Percentiles rank a stretch among this genome's conserved stretches.
Conservation (phyloP, 2,329 filamentous ascomycete species). For the Talaromyces sp. region DNA sequence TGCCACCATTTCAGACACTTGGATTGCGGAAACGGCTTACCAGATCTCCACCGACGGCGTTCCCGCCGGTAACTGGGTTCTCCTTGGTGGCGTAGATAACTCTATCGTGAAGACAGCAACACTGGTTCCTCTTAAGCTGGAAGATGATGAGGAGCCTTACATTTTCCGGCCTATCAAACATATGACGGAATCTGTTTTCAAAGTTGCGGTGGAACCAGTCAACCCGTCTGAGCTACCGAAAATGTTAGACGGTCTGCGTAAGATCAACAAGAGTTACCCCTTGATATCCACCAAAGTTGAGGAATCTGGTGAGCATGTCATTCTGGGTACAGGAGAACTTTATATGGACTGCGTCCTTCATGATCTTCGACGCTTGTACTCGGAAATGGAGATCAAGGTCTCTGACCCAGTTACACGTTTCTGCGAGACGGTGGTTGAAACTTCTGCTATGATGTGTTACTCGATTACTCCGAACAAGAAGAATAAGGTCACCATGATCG, state of each 20-base stretch:
- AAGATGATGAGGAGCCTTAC: constrained; percentile 87
- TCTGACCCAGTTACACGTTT: constrained; percentile 97
- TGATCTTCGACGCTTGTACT: constrained; percentile 88
- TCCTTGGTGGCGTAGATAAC: constrained; percentile 93
- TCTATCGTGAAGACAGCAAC: constrained; percentile 98
- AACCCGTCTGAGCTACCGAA: constrained; percentile 97
- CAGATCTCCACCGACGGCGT: constrained; percentile 89
- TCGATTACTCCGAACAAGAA: constrained; percentile 98
- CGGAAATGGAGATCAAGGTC: constrained; percentile 99
- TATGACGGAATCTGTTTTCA: constrained; percentile 96
- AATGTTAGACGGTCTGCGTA: constrained; percentile 95
- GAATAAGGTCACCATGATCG: constrained; percentile 98
- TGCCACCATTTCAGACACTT: constrained; percentile 81
- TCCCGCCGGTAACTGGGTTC: constrained; percentile 88
- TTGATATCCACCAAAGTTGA: constrained; percentile 96
- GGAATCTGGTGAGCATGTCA: constrained; percentile 93
- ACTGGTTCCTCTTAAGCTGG: constrained; percentile 75
- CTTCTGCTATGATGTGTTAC: constrained; percentile 96
- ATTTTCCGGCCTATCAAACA: constrained; percentile 93
- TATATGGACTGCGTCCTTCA: constrained; percentile 99
- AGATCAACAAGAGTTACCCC: constrained; percentile 97
- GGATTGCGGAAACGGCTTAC: constrained; percentile 90
- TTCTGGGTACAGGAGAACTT: constrained; percentile 94
- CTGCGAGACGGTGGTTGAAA: constrained; percentile 96
- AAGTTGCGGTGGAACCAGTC: constrained; percentile 96